A percentile compares a stretch with the other conserved stretches of the same genome.
phyloP scores from a whole-genome alignment of 2,329 filamentous ascomycete species.

The Salinomyces thailandicus region DNA sequence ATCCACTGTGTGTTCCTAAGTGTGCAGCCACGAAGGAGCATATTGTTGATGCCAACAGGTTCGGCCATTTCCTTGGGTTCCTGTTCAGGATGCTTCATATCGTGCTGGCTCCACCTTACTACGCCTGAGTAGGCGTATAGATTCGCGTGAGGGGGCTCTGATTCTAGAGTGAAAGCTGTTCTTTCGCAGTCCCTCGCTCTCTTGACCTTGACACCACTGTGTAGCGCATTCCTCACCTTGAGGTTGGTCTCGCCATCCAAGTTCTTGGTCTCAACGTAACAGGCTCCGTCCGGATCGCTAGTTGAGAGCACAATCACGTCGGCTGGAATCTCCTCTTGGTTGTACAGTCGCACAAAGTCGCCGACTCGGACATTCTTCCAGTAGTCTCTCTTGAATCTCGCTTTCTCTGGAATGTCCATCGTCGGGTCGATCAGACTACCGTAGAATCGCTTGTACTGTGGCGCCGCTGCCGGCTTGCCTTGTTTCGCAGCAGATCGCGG shows the following conservation, averaged over 20 bases:
- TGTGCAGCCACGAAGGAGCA: constrained; percentile 86
- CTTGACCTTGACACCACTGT: constrained; percentile 69
- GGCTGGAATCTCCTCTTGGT: constrained; percentile 87
- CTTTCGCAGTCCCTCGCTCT: constrained; percentile 89
- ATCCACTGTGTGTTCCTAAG: constrained; percentile 94
- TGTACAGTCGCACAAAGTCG: constrained; percentile 93
- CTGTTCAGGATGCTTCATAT: constrained; percentile 52
- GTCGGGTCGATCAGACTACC: constrained; percentile 66
- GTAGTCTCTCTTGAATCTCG: constrained; percentile 80
- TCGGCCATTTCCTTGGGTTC: constrained; percentile 73
- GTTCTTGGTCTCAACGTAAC: constrained; percentile 97
- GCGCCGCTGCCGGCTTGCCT: constrained; percentile 12
- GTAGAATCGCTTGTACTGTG: constrained; percentile 42
- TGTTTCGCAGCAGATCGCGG: constrained; percentile 10
- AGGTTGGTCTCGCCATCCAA: constrained; percentile 95
- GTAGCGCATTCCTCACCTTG: constrained; percentile 84
- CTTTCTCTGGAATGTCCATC: constrained; percentile 54
- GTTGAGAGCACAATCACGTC: constrained; percentile 88
- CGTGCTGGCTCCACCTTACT: constrained; percentile 70
- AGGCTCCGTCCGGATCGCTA: constrained; percentile 85
- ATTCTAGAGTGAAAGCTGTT: constrained; percentile 78
- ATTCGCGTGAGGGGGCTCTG: constrained; percentile 83
- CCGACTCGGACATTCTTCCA: constrained; percentile 96
- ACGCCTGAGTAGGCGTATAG: constrained; percentile 91
- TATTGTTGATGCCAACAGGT: constrained; percentile 87